Conservation (phyloP, 2,329 filamentous ascomycete genomes). For the Diplocarpon rosae region DNA sequence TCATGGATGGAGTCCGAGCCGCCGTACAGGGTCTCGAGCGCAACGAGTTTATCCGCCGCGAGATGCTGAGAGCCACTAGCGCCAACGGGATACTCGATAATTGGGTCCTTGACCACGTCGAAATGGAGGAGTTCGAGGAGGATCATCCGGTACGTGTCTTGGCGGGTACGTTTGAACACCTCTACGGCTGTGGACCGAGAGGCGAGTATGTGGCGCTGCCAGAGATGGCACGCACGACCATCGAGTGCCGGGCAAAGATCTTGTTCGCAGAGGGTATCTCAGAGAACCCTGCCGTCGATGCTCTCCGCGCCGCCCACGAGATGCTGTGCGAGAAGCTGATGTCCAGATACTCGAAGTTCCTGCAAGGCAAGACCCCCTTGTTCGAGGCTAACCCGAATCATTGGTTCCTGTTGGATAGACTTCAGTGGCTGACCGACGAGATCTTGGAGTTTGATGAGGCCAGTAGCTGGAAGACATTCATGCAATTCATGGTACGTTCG, state of each 20-base stretch:
- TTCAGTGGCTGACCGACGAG: slow-evolving; percentile 2
- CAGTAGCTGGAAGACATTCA: not conserved
- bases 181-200: not conserved
- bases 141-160: not conserved
- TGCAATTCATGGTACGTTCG: not conserved
- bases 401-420: not conserved
- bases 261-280: not conserved
- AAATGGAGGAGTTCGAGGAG: not conserved
- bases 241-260: not conserved
- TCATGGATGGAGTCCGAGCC: not conserved
- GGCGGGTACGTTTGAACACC: not conserved
- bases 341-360: not conserved
- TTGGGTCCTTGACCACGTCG: no score
- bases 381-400: slow-evolving; percentile 1
- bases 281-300: not conserved
- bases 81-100: no score
- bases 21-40: not conserved
- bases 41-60: not conserved
- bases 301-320: not conserved
- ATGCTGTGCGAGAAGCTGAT: not conserved
- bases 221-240: not conserved
- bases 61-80: not conserved
- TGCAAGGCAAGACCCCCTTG: not conserved
- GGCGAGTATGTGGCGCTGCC: not conserved
- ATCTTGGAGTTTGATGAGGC: not conserved